phyloP scores from a whole-genome alignment of 2,329 filamentous ascomycete genomes.

The Cladosporium sp. region DNA sequence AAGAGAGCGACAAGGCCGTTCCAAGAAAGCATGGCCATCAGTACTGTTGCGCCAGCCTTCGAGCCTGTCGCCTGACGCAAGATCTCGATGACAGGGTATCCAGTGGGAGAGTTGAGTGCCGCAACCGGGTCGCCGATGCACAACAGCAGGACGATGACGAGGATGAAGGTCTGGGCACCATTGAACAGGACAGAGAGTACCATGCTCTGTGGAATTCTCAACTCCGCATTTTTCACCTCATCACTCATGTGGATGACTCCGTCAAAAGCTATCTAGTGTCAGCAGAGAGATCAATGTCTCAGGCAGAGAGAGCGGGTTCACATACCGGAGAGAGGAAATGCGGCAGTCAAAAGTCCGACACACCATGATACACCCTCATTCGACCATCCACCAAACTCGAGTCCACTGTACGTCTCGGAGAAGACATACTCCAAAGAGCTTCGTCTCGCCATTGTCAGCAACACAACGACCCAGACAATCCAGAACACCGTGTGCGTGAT shows the following conservation, averaged over 20 bases:
- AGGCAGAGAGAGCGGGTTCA: slow-evolving; percentile 30
- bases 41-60: neutral
- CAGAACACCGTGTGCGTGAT: slow-evolving; percentile 36
- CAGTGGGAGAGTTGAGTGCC: slow-evolving; percentile 23
- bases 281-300: slow-evolving; percentile 21
- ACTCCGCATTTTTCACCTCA: slow-evolving; percentile 34
- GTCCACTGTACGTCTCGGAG: slow-evolving; percentile 26
- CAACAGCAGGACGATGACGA: slow-evolving; percentile 44
- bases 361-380: slow-evolving; percentile 40
- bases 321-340: slow-evolving; percentile 42
- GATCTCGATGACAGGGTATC: slow-evolving; percentile 34
- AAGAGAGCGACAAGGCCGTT: slow-evolving; percentile 10
- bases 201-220: slow-evolving; percentile 41
- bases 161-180: slow-evolving; percentile 41
- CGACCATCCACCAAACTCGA: slow-evolving; percentile 35
- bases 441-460: slow-evolving; percentile 33
- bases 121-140: slow-evolving; percentile 42
- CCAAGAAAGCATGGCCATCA: slow-evolving; percentile 12
- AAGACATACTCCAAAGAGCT: slow-evolving; percentile 39
- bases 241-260: slow-evolving; percentile 23
- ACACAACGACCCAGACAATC: slow-evolving; percentile 36
- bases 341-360: slow-evolving; percentile 39
- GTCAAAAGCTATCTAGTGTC: neutral
- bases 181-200: slow-evolving; percentile 44
- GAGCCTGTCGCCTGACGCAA: slow-evolving; percentile 22